phyloP scores from a whole-genome alignment of 2,329 filamentous ascomycete genomes.

The Alternaria infectoria region DNA sequence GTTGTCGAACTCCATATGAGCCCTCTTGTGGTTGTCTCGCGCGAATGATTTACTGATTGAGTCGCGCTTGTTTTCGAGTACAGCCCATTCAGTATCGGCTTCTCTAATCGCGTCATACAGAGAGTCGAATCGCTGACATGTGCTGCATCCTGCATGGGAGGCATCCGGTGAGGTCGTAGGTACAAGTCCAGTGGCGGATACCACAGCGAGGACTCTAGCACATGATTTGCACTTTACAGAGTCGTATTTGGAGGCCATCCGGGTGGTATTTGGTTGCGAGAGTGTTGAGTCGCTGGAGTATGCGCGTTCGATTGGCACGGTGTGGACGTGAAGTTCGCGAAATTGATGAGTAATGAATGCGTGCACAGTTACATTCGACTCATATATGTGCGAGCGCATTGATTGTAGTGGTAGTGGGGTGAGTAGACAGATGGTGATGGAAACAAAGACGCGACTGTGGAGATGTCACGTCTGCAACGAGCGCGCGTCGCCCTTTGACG shows the following conservation, averaged over 20 bases:
- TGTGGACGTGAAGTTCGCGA: not conserved
- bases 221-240: slow-evolving; percentile 14
- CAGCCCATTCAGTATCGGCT: slow-evolving; percentile 20
- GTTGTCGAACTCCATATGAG: slow-evolving; percentile 33
- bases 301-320: not conserved
- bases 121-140: slow-evolving; percentile 23
- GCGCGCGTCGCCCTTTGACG: not conserved
- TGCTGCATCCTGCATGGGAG: slow-evolving; percentile 16
- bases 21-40: slow-evolving; percentile 15
- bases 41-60: slow-evolving; percentile 20
- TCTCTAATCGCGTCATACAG: slow-evolving; percentile 19
- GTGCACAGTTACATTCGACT: not conserved
- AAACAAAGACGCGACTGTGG: slow-evolving; percentile 5
- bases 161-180: slow-evolving; percentile 1
- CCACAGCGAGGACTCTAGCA: slow-evolving; percentile 11
- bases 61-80: slow-evolving; percentile 16
- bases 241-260: slow-evolving; percentile 1
- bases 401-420: not conserved
- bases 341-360: not conserved
- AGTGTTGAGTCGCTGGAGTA: not conserved
- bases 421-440: not conserved
- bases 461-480: not conserved
- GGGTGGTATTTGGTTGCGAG: not conserved
- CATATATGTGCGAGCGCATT: not conserved
- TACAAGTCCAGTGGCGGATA: slow-evolving; percentile 15